Base-by-base conservation (phyloP, 306 rosid species). In the Canavalia gladiata region DNA sequence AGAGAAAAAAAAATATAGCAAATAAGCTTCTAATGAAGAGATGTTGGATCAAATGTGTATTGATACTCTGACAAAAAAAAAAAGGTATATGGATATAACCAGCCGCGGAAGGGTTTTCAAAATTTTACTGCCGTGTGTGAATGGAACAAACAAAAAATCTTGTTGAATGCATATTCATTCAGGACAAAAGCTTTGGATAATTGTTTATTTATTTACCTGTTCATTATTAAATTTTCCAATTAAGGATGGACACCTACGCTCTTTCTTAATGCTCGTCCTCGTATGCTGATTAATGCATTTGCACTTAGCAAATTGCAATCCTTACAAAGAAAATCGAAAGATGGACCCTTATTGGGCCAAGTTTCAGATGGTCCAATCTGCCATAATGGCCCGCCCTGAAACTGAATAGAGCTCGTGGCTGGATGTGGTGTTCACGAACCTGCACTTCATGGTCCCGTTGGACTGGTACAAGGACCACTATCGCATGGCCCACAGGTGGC, bases 311-410 rank as follows among this genome's bases (percentile, higher is more conserved):
- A 18, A 18, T 85, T 2, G 56, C 2, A 50, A 41, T 60, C 42
- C 25, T 33, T 34, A 60, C 42, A 8, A 4, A 47, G 28, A 4
- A 31, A 62, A 34, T 11, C 8, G 28, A 62, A 68, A 86, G 2
- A 86, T 87, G 88, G 72, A 33, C 35, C 66, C 84, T 3, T 83
- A 80, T 70, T 89, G 90, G 92, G 92, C 87, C 75, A 82, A 74
- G 73, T 30, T 83, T 0, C 1, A 29, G 7, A 31, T 31, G 2
- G 42, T 84, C 0, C 76, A 64, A 25, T 81, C 78, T 6, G 18
- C 81, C 4, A 81, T 62, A 82, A 1, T 84, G 34, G 89, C 89
- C 80, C 89, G 86, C 8, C 80, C 79, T 0, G 94, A 85, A 11
- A 75, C 3, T 0, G 83, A 82, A 33, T 49, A 4, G 91, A 82